phyloP scores from a whole-genome alignment of 140 eudicot genomes.

The Bidens hawaiensis region DNA sequence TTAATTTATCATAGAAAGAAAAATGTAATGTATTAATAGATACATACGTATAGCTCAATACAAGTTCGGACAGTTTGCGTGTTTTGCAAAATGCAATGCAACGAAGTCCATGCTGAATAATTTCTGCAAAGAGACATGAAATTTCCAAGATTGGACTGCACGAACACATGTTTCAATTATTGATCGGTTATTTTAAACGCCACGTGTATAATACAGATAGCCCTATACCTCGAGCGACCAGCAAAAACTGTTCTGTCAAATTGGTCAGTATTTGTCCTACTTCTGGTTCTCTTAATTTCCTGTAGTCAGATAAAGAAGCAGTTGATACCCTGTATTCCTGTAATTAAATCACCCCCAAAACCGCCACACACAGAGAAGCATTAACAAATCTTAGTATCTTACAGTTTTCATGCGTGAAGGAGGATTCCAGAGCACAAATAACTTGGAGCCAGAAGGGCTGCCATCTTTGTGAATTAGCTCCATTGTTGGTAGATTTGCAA shows the following conservation, averaged over 20 bases:
- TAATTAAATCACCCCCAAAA: neutral
- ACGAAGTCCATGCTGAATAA: constrained; percentile 95
- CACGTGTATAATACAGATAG: neutral
- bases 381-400: constrained; percentile 36
- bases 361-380: neutral
- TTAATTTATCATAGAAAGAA: neutral
- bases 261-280: constrained; percentile 21
- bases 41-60: constrained; percentile 81
- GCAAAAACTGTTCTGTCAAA: constrained; percentile 30
- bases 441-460: constrained; percentile 89
- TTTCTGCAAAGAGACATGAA: constrained; percentile 78
- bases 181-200: neutral
- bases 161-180: constrained; percentile 1
- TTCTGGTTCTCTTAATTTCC: constrained; percentile 53
- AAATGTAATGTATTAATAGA: neutral
- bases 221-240: constrained; percentile 63
- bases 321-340: constrained; percentile 1
- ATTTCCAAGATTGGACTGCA: constrained; percentile 90
- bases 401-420: constrained; percentile 69
- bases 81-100: constrained; percentile 97
- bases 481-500: constrained; percentile 53
- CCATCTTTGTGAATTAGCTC: constrained; percentile 91
- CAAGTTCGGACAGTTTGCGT: constrained; percentile 95
- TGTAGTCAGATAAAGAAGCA: constrained; percentile 24
- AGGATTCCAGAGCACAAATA: constrained; percentile 91